phyloP scores from a whole-genome alignment of 805 yeast genomes.

The Candida xiaguanensis region DNA sequence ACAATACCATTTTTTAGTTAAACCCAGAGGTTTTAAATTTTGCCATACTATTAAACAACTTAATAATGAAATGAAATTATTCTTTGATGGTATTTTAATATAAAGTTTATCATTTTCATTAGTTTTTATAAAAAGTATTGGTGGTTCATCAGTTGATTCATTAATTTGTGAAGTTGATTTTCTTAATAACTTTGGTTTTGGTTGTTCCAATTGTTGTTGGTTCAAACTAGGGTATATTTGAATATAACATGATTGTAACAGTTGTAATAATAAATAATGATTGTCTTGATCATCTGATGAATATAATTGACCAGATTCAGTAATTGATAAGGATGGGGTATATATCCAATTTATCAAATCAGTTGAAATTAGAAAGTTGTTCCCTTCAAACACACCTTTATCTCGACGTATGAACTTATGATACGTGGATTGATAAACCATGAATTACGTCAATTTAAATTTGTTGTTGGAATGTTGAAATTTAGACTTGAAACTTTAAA shows the following conservation, averaged over 20 bases:
- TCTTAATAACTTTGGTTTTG: not conserved
- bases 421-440: slow-evolving; percentile 12
- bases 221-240: slow-evolving; percentile 29
- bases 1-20: slow-evolving; percentile 52
- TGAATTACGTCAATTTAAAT: not conserved
- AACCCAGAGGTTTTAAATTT: slow-evolving; percentile 46
- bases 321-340: slow-evolving; percentile 24
- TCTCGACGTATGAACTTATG: slow-evolving; percentile 29
- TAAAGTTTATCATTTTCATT: slow-evolving; percentile 36
- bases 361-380: slow-evolving; percentile 31
- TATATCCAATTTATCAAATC: slow-evolving; percentile 37
- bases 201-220: not conserved
- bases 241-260: slow-evolving; percentile 38
- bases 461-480: not conserved
- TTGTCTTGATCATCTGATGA: slow-evolving; percentile 28
- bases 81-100: slow-evolving; percentile 31
- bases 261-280: slow-evolving; percentile 27
- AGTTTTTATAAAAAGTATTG: slow-evolving; percentile 39
- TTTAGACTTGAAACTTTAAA: not conserved
- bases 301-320: slow-evolving; percentile 30
- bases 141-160: slow-evolving; percentile 19
- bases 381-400: slow-evolving; percentile 32
- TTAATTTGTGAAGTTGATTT: not conserved
- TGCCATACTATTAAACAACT: slow-evolving; percentile 56
- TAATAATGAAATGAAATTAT: slow-evolving; percentile 41